Percentiles rank a stretch among this genome's conserved stretches.
Evolutionary conservation across 257 asterid genomes (phyloP).

Genomic region (Thymus mandschuricus): DNA sequence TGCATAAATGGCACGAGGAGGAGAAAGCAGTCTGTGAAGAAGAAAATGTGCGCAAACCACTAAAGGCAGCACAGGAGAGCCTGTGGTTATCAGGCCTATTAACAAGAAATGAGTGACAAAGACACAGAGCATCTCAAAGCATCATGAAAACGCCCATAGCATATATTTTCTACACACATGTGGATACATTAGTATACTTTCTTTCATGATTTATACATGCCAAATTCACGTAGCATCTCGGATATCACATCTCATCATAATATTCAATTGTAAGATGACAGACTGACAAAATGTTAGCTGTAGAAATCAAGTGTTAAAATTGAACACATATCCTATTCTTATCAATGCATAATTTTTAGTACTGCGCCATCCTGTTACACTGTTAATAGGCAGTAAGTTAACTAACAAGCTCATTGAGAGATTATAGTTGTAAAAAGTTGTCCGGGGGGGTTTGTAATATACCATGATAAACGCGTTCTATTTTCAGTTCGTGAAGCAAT

Average conservation of each 20-base stretch:
- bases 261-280: not conserved
- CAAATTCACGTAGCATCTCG: not conserved
- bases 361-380: not conserved
- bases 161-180: not conserved
- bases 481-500: constrained; percentile 14
- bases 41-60: not conserved
- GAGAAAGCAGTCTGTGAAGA: constrained; percentile 4
- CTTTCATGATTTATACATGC: too few species aligned
- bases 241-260: not conserved
- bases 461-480: not conserved
- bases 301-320: not conserved
- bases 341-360: constrained; percentile 2
- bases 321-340: not conserved
- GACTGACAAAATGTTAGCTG: not conserved
- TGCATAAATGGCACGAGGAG: constrained; percentile 21
- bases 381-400: not conserved
- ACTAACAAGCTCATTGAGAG: too few species aligned
- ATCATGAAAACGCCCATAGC: not conserved
- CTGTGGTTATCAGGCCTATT: not conserved
- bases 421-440: too few species aligned
- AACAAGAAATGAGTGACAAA: not conserved
- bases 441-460: not conserved
- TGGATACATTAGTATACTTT: too few species aligned
- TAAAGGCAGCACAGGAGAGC: constrained; percentile 3
- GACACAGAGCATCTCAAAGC: constrained; percentile 8